These are phyloP conservation scores for Penicillium bovifimosum DNA, from an alignment of 495 filamentous ascomycete species.

Conservation along the genomic window DNA sequence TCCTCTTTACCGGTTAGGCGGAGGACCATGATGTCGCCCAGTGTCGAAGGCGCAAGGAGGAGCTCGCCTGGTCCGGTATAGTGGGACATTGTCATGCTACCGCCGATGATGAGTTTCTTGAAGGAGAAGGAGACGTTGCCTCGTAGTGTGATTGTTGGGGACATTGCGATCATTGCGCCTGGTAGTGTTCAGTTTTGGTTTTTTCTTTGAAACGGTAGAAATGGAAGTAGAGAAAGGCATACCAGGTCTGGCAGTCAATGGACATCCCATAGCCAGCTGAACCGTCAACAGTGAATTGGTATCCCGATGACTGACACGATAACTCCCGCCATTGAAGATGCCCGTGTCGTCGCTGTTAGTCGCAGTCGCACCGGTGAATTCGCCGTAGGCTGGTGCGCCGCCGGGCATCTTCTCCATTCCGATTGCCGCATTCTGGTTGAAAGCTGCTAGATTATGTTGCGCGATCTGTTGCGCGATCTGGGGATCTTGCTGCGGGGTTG, in stretches of 20 bases:
- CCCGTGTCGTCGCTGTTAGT: constrained; percentile 74
- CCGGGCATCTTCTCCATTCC: constrained; percentile 29
- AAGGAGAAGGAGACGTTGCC: constrained; percentile 73
- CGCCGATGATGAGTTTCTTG: constrained; percentile 79
- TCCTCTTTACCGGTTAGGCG: constrained; percentile 58
- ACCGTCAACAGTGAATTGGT: constrained; percentile 84
- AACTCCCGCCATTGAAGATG: constrained; percentile 93
- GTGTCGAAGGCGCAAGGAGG: constrained; percentile 67
- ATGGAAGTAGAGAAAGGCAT: constrained; percentile 1
- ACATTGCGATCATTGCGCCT: constrained; percentile 95
- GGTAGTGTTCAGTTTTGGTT: not conserved
- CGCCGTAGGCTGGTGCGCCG: constrained; percentile 44
- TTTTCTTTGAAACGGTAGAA: too few species aligned
- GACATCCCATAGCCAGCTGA: constrained; percentile 85
- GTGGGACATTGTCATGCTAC: constrained; percentile 71
- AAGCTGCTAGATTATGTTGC: not conserved
- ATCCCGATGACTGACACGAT: constrained; percentile 88
- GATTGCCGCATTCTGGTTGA: not conserved
- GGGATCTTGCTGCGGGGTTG: constrained; percentile 6
- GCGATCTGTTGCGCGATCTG: not conserved
- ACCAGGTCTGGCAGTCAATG: constrained; percentile 76
- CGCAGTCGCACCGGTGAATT: constrained; percentile 53
- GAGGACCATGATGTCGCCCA: constrained; percentile 84
- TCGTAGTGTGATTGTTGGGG: constrained; percentile 74
- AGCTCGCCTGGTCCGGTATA: constrained; percentile 92